Evolutionary conservation across 306 rosid genomes (phyloP).

Genomic region (Prunus persica): DNA sequence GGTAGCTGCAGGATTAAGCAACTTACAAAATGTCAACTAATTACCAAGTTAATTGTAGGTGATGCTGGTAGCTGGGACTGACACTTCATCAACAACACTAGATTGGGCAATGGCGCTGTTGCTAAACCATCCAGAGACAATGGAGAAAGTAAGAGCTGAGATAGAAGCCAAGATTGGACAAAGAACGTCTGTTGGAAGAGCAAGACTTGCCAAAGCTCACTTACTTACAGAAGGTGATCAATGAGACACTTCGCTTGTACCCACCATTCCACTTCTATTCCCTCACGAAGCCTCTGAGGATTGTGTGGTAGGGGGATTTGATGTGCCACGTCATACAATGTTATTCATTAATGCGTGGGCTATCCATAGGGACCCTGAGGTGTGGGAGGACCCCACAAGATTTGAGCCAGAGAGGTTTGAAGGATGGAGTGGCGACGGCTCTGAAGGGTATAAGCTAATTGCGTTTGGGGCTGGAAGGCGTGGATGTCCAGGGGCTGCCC

Average conservation of each 20-base stretch:
- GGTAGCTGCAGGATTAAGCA: no score
- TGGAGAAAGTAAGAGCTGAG: slow-evolving; percentile 19
- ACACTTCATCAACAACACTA: slow-evolving; percentile 27
- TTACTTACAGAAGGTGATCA: slow-evolving; percentile 21
- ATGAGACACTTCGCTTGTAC: slow-evolving; percentile 41
- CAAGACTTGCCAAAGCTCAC: slow-evolving; percentile 29
- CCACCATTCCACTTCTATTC: slow-evolving; percentile 29
- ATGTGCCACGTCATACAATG: no score
- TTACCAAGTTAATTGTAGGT: not conserved
- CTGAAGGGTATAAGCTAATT: slow-evolving; percentile 8
- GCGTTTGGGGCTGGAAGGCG: slow-evolving; percentile 28
- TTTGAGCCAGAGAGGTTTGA: slow-evolving; percentile 48
- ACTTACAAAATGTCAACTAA: no score
- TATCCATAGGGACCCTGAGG: no score
- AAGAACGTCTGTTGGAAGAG: slow-evolving; percentile 20
- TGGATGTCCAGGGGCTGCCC: slow-evolving; percentile 21
- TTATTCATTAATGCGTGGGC: no score
- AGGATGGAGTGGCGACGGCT: not conserved
- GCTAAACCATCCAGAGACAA: slow-evolving; percentile 25
- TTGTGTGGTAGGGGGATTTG: slow-evolving; percentile 11
- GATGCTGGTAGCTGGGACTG: slow-evolving; percentile 26
- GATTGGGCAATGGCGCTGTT: slow-evolving; percentile 37
- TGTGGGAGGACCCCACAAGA: slow-evolving; percentile 16
- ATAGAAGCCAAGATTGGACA: slow-evolving; percentile 14
- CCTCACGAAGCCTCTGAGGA: slow-evolving; percentile 40